Evolutionary conservation across 345 rosid species (phyloP), one percentile per base, ranked within the genome.

Genomic region (Camelina sativa): DNA sequence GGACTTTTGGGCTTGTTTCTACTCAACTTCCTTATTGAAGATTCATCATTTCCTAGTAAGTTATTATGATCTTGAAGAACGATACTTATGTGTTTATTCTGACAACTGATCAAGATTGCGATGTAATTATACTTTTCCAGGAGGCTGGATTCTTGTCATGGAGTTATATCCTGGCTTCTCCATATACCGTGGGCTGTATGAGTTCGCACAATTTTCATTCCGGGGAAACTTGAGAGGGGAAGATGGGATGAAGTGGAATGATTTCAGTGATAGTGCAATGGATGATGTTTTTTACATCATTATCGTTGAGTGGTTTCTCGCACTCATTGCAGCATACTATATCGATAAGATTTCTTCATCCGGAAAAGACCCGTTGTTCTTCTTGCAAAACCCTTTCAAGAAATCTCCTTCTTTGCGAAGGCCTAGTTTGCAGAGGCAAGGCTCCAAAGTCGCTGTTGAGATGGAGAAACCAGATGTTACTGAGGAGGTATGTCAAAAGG

Each of bases 91-190:
- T 38, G 47, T 72, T 66, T 43, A 67, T 41, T 16, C 52, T 51
- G 25, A 72, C 25, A 72, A 40, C 58, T 69, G 5, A 69, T 3
- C 7, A 73, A 6, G 1, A 19, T 59, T 57, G 17, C n/a, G 23
- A 51, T 46, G 6, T 11, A 41, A 35, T 60, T 80, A 37, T 73
- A 51, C 61, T 73, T 35, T 67, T 82, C 58, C 78, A 95, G 99
- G 88, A 74, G 84, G 79, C 20, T 87, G 94, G 98, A 80, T 92
- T 69, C 57, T 82, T 52, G 75, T 81, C 30, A 22, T 95, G 87
- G 97, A 95, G 87, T 71, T 95, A 65, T 92, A 81, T 82, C 99
- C 98, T 61, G 96, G 97, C 55, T 95, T 95, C 69, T 71, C 98
- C 32, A 68, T 95, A 13, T 92, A 85, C 66, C 99, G 98, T 53